Conservation (phyloP, 306 rosid genomes). For the Rosa lucieae region DNA sequence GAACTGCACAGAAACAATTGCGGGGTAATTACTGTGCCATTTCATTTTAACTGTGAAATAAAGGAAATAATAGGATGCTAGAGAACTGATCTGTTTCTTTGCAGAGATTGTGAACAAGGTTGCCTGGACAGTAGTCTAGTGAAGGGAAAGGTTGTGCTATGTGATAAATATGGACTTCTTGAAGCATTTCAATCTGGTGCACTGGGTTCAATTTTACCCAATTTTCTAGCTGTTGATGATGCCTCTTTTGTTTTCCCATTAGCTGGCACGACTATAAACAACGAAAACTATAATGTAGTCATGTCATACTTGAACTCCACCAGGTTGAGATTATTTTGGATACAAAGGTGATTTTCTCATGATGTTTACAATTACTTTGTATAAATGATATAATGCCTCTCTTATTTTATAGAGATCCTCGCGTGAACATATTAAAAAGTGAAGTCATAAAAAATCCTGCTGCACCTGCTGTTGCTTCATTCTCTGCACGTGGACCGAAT, state of each 20-base stretch:
- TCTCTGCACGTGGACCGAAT: conserved; percentile 36
- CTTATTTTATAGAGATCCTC: conserved; percentile 16
- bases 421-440: conserved; percentile 15
- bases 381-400: neutral
- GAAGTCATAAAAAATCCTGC: conserved; percentile 12
- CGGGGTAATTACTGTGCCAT: conserved; percentile 3
- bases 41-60: neutral
- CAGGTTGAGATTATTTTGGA: neutral
- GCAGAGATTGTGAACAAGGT: neutral
- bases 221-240: neutral
- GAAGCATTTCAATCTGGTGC: conserved; percentile 25
- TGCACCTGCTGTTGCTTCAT: conserved; percentile 22
- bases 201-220: neutral
- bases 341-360: neutral
- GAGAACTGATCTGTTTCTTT: neutral
- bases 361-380: neutral
- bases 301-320: conserved; percentile 19
- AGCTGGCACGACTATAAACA: conserved; percentile 10
- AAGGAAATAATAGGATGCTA: neutral
- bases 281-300: neutral
- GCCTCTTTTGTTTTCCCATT: neutral
- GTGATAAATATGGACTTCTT: neutral
- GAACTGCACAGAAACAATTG: neutral
- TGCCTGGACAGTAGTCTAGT: conserved; percentile 12
- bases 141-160: conserved; percentile 42